Conservation (phyloP, 2,329 filamentous ascomycete genomes). For the Berkeleyomyces rouxiae region DNA sequence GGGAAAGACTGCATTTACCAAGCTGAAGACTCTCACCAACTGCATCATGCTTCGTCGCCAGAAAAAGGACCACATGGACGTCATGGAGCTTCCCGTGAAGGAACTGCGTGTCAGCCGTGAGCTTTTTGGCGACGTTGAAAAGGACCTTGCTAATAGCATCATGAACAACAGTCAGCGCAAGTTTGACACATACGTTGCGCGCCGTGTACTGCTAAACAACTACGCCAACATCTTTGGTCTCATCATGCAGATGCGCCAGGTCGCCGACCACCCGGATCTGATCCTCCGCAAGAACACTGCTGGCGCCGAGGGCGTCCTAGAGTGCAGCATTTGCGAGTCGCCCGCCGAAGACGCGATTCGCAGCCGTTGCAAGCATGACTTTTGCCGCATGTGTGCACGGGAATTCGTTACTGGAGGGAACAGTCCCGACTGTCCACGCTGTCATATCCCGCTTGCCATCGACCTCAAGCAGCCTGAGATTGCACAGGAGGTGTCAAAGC, state of each 20-base stretch:
- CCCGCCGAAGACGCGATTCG: slow-evolving; percentile 87
- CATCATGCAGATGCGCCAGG: slow-evolving; percentile 98
- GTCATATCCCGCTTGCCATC: slow-evolving; percentile 77
- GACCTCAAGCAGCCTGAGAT: slow-evolving; percentile 92
- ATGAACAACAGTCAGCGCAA: slow-evolving; percentile 80
- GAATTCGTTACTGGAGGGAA: slow-evolving; percentile 58
- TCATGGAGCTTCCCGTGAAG: slow-evolving; percentile 94
- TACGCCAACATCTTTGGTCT: slow-evolving; percentile 98
- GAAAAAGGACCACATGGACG: slow-evolving; percentile 82
- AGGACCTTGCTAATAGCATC: slow-evolving; percentile 87
- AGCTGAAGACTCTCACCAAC: slow-evolving; percentile 75
- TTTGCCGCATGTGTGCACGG: slow-evolving; percentile 27
- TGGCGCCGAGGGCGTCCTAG: slow-evolving; percentile 74
- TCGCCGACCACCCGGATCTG: slow-evolving; percentile 88
- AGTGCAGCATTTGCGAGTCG: slow-evolving; percentile 93
- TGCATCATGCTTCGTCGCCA: slow-evolving; percentile 90
- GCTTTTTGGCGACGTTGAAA: slow-evolving; percentile 92
- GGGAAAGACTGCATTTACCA: slow-evolving; percentile 56
- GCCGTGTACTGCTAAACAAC: slow-evolving; percentile 88
- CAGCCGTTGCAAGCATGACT: slow-evolving; percentile 79
- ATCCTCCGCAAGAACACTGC: slow-evolving; percentile 62
- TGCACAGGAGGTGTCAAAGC: slow-evolving; percentile 69
- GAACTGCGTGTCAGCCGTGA: slow-evolving; percentile 83
- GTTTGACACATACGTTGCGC: slow-evolving; percentile 90
- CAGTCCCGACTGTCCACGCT: slow-evolving; percentile 67